Conservation (phyloP, 2,329 filamentous ascomycete species). For the Talaromyces albobiverticillius region DNA sequence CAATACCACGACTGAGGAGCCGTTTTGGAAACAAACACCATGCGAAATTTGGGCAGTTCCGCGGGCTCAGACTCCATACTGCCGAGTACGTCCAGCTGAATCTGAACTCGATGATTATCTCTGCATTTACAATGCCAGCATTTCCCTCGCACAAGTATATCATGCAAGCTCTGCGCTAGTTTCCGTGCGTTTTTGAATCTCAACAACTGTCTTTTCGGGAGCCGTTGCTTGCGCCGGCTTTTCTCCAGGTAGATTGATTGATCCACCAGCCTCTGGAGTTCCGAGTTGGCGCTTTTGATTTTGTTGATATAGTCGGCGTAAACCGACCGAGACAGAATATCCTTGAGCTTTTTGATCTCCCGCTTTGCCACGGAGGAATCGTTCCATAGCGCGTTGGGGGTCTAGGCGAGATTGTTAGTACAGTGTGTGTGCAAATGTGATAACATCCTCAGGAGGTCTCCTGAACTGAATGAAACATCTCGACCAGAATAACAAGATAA, state of each 20-base stretch:
- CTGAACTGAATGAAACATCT: too few relatives aligned
- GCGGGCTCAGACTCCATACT: background rate
- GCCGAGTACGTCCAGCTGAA: background rate
- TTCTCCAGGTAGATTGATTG: constrained; percentile 11
- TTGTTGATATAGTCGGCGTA: constrained; percentile 17
- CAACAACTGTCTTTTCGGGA: background rate
- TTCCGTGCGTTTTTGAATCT: constrained; percentile 1
- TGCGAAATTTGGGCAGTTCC: background rate
- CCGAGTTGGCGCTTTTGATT: constrained; percentile 15
- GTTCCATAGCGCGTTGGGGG: background rate
- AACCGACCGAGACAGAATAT: constrained; percentile 16
- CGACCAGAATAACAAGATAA: too few relatives aligned
- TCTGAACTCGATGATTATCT: background rate
- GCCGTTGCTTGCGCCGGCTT: background rate
- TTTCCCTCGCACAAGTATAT: constrained; percentile 3
- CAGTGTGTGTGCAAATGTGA: background rate
- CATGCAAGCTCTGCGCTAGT: constrained; percentile 5
- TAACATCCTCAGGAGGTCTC: too few relatives aligned
- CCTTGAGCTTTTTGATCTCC: background rate
- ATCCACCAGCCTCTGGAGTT: constrained; percentile 17
- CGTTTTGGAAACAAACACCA: background rate
- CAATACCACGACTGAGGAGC: background rate
- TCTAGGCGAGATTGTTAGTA: background rate
- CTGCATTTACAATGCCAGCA: constrained; percentile 14
- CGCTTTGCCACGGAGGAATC: background rate